Base-by-base conservation (phyloP, 768 basidiomycete genomes). In the Hericium erinaceus region DNA sequence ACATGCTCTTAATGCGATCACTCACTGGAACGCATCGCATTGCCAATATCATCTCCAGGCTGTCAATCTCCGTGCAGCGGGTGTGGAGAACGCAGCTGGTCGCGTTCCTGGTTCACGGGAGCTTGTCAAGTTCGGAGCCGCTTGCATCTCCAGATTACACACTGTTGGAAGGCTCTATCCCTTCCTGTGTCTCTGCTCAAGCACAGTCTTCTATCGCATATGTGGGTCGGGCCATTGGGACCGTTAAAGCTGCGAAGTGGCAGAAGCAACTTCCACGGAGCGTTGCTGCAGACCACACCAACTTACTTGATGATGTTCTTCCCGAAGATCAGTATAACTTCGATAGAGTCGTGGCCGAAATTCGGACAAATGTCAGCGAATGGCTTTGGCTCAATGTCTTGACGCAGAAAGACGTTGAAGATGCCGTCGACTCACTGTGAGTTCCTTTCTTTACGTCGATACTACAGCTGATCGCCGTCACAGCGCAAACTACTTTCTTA, bases 301-400 rank as follows among this genome's bases (percentile, higher is more conserved):
- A 70, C 38, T 63, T 88, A 57, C 69, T 94, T 4, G 83, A 85
- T 59, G 74, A 73, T 9, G 83, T 89, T 3, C 75, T 90, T 8
- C 85, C 87, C 0, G 81, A 89, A 64, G 86, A 92, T 62, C 82
- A 81, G 59, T 85, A 89, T 60, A 78, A 75, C 15, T 91, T 97
- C 65, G 90, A 91, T 67, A 72, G 77, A 37, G 80, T 85, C 58
- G 81, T 97, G 39, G 73, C 80, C 16, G 81, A 85, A 59, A 89
- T 94, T 39, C 75, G 92, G 58, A 85, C 79, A 1, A 84, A 87
- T 57, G 81, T 95, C 53, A 89, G 92, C 66, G 94, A 97, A 75
- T 97, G 93, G 92, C 75, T 97, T 1, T 97, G 93, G 94, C 70
- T 83, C 22, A 92, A 94, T 65, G 86, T 95, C 39, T 74, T 97